Base-by-base conservation (phyloP, 148 eudicot genomes). In the Camellia japonica region DNA sequence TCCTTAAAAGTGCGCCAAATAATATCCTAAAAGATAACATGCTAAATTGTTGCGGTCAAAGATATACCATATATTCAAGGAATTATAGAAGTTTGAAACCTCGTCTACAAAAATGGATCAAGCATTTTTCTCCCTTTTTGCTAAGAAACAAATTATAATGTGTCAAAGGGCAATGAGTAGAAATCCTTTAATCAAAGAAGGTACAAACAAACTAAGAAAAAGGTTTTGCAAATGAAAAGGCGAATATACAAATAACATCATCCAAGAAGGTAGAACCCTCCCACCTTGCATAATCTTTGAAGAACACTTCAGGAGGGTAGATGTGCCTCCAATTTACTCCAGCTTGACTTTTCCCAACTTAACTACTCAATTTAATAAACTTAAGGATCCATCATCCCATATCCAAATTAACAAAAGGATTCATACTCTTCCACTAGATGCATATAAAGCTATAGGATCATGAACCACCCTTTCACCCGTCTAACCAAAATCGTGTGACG, bases 1-100 rank as follows among this genome's bases (percentile, higher is more conserved):
- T 87, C 93, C 58, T 62, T 51, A 58, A 91, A 91, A 52, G 87
- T 89, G 82, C 78, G 84, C 88, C 85, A 91, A 79, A 94, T 81
- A 62, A 94, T 90, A 82, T 90, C 89, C 98, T 94, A 91, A 12
- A 75, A 82, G 38, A 77, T 81, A 69, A 70, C 20, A 79, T 3
- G 54, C 58, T 70, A 55, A 52, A 46, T 2, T 12, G 20, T 56
- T 59, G 65, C 18, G 56, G 44, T 19, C 10, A 42, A 66, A 69
- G 30, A 78, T 3, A n/a, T 1, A 56, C 19, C 9, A 13, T 5
- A 6, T 49, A 15, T 5, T 7, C 14, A 76, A 64, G 5, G n/a
- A 65, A 8, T 16, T 6, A 2, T 46, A n/a, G 20, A 75, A 42
- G 4, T 3, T 6, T 18, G 38, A 30, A 75, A 75, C 67, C 41